Base-by-base conservation (phyloP, 2,329 filamentous ascomycete genomes). In the Calonectria pseudoturangicola region DNA sequence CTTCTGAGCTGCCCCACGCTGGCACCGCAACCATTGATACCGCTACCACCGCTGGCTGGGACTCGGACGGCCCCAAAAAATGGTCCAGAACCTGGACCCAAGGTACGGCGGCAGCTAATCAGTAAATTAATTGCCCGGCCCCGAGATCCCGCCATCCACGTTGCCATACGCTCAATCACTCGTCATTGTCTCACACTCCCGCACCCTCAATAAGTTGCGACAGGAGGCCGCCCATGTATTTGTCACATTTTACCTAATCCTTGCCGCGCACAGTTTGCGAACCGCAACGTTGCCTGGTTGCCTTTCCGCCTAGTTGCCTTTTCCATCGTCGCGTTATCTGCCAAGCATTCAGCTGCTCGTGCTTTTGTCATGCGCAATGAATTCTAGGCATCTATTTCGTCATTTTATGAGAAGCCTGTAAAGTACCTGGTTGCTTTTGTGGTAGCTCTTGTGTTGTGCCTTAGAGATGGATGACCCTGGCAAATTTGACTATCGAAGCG, bases 1-100 rank as follows among this genome's bases (percentile, higher is more conserved):
- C 50, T 62, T 67, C 69, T 54, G 28, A 21, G 56, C n/a, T 63
- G 69, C 63, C 64, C 69, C 69, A 71, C 69, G 70, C 28, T 43
- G 18, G 30, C 60, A 30, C 36, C 69, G 45, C 65, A 43, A 56
- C 50, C 63, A 68, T 33, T 36, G 25, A 48, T 33, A 48, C 21
- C 21, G n/a, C 54, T 39, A 41, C 66, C 66, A 60, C 21, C n/a
- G 28, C 43, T 21, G 39, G 28, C 54, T 68, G 43, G 66, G 36
- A 47, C 36, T 45, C 48, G 39, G 25, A 30, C n/a, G 41, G n/a
- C 41, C 68, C 41, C 68, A 41, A 28, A 28, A 62, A 64, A 41
- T 51, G 68, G 60, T 65, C 60, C 68, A 70, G 68, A 70, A 70
- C 60, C 63, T 39, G 21, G 33, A 39, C 54, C 33, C 36, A 60